phyloP scores from a whole-genome alignment of 805 yeast genomes.

The Saturnispora serradocipensis region DNA sequence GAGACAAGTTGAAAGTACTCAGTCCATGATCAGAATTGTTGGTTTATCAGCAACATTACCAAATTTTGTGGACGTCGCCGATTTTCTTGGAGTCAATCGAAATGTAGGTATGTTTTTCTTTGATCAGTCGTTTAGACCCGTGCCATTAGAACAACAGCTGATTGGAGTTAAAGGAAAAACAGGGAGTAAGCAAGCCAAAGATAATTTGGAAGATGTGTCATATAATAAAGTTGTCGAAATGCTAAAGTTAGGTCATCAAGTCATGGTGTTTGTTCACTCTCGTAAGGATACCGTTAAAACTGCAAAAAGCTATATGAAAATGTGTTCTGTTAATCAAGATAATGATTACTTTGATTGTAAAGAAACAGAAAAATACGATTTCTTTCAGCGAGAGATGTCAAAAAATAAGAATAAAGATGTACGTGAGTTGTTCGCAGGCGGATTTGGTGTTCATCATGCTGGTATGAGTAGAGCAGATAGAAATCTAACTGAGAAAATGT shows the following conservation, averaged over 20 bases:
- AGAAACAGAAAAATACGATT: conserved; percentile 32
- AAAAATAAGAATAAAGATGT: conserved; percentile 70
- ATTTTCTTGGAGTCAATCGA: conserved; percentile 84
- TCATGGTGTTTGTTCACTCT: conserved; percentile 95
- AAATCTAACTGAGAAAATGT: conserved; percentile 81
- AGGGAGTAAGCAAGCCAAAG: conserved; percentile 62
- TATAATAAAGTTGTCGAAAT: conserved; percentile 68
- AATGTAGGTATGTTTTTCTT: conserved; percentile 89
- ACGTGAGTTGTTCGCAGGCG: conserved; percentile 67
- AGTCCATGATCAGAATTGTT: conserved; percentile 85
- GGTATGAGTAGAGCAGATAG: conserved; percentile 92
- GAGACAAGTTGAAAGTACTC: conserved; percentile 90
- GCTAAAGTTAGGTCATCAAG: conserved; percentile 67
- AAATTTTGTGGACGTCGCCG: conserved; percentile 87
- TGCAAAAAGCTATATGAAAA: conserved; percentile 58
- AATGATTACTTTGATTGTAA: conserved; percentile 49
- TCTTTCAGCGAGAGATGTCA: conserved; percentile 54
- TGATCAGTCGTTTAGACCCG: conserved; percentile 88
- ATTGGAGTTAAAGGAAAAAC: conserved; percentile 83
- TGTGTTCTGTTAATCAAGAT: conserved; percentile 59
- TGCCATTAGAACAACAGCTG: conserved; percentile 82
- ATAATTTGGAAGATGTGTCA: conserved; percentile 63
- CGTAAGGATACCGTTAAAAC: conserved; percentile 87
- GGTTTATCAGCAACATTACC: conserved; percentile 94
- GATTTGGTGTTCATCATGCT: conserved; percentile 95